Conservation (phyloP, 441 rosid genomes). For the Arabidopsis lyrata region DNA sequence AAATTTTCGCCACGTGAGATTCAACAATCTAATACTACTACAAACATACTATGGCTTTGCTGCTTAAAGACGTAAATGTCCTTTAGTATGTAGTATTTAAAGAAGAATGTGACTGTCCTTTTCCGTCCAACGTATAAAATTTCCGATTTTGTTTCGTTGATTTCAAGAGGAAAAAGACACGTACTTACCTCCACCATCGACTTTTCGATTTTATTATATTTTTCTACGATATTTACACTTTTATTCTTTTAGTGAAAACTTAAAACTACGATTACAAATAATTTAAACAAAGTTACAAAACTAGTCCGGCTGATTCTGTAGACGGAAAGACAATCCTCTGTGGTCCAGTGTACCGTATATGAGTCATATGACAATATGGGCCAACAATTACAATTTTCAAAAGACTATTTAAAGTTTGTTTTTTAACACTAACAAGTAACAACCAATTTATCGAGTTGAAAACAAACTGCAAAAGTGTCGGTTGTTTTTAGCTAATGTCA, state of each 20-base stretch:
- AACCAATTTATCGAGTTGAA: not conserved
- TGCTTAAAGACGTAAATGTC: conserved; percentile 43
- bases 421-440: not conserved
- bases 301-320: conserved; percentile 24
- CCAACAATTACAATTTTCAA: conserved; percentile 18
- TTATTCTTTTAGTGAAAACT: not conserved
- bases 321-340: conserved; percentile 25
- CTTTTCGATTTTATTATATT: conserved; percentile 30
- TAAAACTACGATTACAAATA: not conserved
- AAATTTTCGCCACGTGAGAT: conserved; percentile 35
- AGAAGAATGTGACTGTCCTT: conserved; percentile 33
- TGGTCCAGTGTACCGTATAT: conserved; percentile 35
- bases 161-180: conserved; percentile 43
- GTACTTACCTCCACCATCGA: conserved; percentile 33
- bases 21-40: conserved; percentile 1
- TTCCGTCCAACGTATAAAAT: conserved; percentile 32
- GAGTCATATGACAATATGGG: conserved; percentile 1
- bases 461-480: not conserved
- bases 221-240: not conserved
- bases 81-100: conserved; percentile 20
- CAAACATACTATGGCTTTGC: not conserved
- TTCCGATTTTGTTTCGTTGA: conserved; percentile 23
- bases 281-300: not conserved
- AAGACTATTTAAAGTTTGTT: conserved; percentile 1
- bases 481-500: not conserved